Evolutionary conservation across 306 rosid species (phyloP).

Genomic region (Arachis hypogaea): DNA sequence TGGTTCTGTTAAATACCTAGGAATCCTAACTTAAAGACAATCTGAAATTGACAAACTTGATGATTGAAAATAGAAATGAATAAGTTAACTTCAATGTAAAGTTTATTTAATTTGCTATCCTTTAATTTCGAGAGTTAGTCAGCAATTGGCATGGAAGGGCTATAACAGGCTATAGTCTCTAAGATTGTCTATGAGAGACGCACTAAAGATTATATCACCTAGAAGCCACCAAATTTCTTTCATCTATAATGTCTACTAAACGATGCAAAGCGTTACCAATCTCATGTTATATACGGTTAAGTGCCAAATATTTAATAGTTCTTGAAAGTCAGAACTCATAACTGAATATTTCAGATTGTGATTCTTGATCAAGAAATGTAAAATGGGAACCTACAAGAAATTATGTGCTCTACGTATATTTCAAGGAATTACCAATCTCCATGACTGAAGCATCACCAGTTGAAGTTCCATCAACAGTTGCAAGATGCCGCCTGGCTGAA

Average conservation of each 20-base stretch:
- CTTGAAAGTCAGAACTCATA: conserved; percentile 4
- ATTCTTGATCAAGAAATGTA: conserved; percentile 29
- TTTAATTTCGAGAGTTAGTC: conserved; percentile 10
- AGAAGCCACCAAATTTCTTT: neutral
- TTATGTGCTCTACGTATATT: conserved; percentile 7
- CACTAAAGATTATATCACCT: neutral
- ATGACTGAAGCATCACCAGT: conserved; percentile 42
- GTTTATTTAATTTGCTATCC: conserved; percentile 7
- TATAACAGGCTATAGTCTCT: neutral
- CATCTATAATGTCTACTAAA: neutral
- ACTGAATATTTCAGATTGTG: conserved; percentile 1
- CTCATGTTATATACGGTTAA: conserved; percentile 19
- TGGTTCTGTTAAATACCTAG: conserved; percentile 23
- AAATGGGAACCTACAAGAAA: conserved; percentile 21
- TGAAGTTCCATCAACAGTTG: conserved; percentile 48
- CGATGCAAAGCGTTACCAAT: conserved; percentile 5
- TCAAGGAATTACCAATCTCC: conserved; percentile 58
- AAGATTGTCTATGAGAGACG: neutral
- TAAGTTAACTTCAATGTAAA: conserved; percentile 1
- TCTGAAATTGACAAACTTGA: neutral
- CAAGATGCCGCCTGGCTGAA: conserved; percentile 57
- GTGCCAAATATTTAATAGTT: conserved; percentile 7
- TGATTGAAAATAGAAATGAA: neutral
- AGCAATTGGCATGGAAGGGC: conserved; percentile 5
- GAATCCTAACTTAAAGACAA: conserved; percentile 19